Percentiles rank a stretch among this genome's conserved stretches.
phyloP scores from a whole-genome alignment of 257 asterid species.

The Ophiorrhiza pumila region DNA sequence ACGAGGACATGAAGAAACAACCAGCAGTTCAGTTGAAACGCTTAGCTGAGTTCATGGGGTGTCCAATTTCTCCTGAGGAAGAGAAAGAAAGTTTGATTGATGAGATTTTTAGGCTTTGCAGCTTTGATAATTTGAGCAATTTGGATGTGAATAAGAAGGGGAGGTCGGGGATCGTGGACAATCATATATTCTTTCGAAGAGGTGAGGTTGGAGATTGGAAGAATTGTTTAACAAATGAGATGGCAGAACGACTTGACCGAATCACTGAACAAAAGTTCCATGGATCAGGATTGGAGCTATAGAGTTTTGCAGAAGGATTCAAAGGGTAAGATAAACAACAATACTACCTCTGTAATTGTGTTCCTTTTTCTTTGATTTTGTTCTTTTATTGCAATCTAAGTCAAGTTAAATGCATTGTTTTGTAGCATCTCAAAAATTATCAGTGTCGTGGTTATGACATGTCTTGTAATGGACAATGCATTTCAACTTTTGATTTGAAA shows the following conservation, averaged over 20 bases:
- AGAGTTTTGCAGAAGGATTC: too few species aligned
- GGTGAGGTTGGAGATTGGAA: slow-evolving; percentile 10
- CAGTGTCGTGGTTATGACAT: too few species aligned
- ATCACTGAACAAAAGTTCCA: background rate
- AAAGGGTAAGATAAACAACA: too few species aligned
- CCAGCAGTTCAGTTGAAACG: background rate
- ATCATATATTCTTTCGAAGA: background rate
- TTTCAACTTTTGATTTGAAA: too few species aligned
- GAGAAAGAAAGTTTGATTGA: background rate
- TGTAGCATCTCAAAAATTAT: too few species aligned
- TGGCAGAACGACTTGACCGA: background rate
- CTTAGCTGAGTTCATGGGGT: background rate
- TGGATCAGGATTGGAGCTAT: background rate
- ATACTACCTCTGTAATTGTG: too few species aligned
- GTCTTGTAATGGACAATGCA: too few species aligned
- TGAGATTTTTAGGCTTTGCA: background rate
- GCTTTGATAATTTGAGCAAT: slow-evolving; percentile 3
- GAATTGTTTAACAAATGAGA: background rate
- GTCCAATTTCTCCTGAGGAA: background rate
- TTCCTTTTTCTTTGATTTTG: too few species aligned
- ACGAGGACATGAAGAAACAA: background rate
- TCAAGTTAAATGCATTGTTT: too few species aligned
- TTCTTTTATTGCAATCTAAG: too few species aligned
- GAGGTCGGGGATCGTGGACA: background rate
- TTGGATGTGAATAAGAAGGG: background rate